phyloP scores from a whole-genome alignment of 2,329 filamentous ascomycete genomes.

The Boeremia exigua region DNA sequence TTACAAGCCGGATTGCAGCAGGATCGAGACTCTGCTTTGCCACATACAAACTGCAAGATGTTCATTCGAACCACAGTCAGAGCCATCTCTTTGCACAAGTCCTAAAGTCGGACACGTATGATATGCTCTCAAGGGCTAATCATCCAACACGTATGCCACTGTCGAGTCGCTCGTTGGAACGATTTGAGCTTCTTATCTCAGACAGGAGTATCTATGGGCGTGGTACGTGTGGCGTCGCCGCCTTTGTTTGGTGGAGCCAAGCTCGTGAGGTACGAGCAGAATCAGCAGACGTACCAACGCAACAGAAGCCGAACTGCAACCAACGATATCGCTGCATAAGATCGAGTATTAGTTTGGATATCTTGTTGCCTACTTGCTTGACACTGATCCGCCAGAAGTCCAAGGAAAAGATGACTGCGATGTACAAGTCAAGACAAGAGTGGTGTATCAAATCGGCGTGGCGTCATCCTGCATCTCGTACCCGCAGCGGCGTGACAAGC shows the following conservation, averaged over 20 bases:
- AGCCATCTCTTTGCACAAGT: neutral
- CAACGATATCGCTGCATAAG: neutral
- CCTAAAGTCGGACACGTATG: neutral
- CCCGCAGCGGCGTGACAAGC: neutral
- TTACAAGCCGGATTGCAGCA: neutral
- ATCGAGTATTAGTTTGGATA: neutral
- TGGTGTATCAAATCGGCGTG: neutral
- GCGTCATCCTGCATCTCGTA: constrained; percentile 2
- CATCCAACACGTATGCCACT: no score
- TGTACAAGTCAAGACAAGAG: no score
- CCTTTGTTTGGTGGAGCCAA: neutral
- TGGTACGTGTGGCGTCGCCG: neutral
- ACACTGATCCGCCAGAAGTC: no score
- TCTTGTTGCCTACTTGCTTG: no score
- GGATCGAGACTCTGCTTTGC: neutral
- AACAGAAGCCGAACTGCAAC: neutral
- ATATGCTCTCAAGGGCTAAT: neutral
- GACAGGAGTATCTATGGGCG: neutral
- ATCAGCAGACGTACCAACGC: neutral
- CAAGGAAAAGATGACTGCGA: no score
- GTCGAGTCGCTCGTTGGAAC: no score
- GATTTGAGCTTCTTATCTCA: neutral
- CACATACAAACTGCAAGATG: neutral
- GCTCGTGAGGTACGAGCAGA: neutral
- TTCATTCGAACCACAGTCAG: neutral